Evolutionary conservation across 2,329 filamentous ascomycete genomes (phyloP).

Genomic region (Leptographium procerum): DNA sequence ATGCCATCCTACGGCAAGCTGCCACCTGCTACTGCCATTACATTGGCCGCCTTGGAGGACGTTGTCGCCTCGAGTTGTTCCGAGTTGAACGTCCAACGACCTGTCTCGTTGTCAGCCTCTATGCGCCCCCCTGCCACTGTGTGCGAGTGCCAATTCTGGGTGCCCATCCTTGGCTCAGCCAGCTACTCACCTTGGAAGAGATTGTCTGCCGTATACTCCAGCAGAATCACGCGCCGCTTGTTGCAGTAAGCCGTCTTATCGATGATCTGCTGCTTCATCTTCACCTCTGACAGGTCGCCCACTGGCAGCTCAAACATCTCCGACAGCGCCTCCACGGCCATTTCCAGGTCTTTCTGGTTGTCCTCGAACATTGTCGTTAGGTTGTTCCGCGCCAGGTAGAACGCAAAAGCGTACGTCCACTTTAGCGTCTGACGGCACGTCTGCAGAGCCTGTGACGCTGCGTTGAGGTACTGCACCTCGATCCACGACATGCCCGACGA

Average conservation of each 20-base stretch:
- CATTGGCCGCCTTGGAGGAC: background rate
- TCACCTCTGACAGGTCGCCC: constrained; percentile 70
- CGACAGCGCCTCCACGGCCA: constrained; percentile 93
- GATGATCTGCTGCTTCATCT: constrained; percentile 95
- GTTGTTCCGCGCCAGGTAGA: constrained; percentile 93
- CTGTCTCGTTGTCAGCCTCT: background rate
- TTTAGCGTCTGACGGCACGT: constrained; percentile 97
- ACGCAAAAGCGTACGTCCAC: constrained; percentile 98
- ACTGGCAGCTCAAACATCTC: constrained; percentile 99
- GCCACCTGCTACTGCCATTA: background rate
- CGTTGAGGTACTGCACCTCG: constrained; percentile 92
- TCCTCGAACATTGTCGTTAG: constrained; percentile 96
- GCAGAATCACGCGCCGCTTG: constrained; percentile 75
- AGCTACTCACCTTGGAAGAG: constrained; percentile 65
- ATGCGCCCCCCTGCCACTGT: too few relatives aligned
- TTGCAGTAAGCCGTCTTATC: constrained; percentile 98
- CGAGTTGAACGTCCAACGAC: constrained; percentile 11
- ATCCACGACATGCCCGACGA: constrained; percentile 98
- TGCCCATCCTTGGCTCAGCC: background rate
- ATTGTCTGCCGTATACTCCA: constrained; percentile 89
- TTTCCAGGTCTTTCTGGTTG: constrained; percentile 94
- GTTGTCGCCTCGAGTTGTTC: background rate
- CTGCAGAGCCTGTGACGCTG: constrained; percentile 85
- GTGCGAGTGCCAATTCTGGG: too few relatives aligned
- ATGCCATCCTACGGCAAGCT: background rate